Evolutionary conservation across 2,329 filamentous ascomycete genomes (phyloP).

Genomic region (Knoxdaviesia capensis): DNA sequence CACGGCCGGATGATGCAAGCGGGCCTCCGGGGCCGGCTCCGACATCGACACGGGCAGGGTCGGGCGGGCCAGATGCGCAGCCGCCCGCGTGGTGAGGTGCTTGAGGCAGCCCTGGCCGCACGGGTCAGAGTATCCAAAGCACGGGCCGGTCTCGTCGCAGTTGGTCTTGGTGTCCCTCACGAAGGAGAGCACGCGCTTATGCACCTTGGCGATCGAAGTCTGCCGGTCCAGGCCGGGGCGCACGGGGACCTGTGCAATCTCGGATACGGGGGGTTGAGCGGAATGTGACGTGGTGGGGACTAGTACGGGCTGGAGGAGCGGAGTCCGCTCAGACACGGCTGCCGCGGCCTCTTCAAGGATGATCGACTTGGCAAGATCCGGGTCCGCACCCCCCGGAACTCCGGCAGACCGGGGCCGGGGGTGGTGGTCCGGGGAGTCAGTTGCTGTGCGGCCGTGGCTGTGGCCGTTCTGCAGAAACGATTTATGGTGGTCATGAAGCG

Average conservation of each 20-base stretch:
- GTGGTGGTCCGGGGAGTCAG: neutral
- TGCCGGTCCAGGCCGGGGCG: no score
- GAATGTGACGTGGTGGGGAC: no score
- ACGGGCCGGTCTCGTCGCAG: conserved; percentile 39
- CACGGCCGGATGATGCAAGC: neutral
- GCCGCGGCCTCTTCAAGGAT: no score
- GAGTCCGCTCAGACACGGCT: no score
- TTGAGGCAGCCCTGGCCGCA: conserved; percentile 48
- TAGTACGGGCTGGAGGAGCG: no score
- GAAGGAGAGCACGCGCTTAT: conserved; percentile 39
- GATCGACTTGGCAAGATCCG: no score
- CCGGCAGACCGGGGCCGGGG: no score
- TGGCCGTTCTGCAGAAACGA: conserved; percentile 5
- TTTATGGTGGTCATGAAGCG: neutral
- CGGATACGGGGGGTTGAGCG: no score
- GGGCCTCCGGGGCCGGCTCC: neutral
- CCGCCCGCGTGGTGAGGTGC: conserved; percentile 23
- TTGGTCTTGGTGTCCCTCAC: conserved; percentile 43
- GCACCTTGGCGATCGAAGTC: conserved; percentile 13
- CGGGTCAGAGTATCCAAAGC: conserved; percentile 43
- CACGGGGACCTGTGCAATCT: no score
- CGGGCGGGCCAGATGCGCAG: conserved; percentile 1
- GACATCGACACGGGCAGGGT: neutral
- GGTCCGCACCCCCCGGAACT: no score
- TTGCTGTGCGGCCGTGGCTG: conserved; percentile 8